Evolutionary conservation across 164 flowering plant species (phyloP), one percentile per base, ranked within the genome.

Genomic region (Dillenia turbinata): DNA sequence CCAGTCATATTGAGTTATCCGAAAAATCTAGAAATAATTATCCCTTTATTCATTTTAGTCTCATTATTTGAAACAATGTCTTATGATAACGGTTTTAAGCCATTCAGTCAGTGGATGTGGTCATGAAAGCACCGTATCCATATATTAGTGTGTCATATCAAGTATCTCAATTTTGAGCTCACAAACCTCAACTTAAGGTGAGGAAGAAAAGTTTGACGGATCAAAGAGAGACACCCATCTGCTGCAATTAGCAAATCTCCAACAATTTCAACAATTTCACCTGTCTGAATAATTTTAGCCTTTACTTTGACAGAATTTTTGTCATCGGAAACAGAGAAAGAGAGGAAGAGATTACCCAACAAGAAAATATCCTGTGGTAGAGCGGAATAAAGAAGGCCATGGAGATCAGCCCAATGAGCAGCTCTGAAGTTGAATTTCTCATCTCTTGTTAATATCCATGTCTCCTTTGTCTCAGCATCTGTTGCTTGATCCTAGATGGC

Each of bases 191-290:
- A 64, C 65, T 85, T 81, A 52, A 78, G 62, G 71, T 80, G 65
- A 2, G 96, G 94, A 13, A 90, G 74, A 61, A 87, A 86, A 58
- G 2, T 55, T 45, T 59, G 75, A 16, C 96, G 90, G 43, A 92
- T 83, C 4, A 80, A 66, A 54, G 94, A 92, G n/a, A 80, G 75
- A 55, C 89, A 85, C 11, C 98, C 98, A 78, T 92, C 96, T 4
- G 98, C 98, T 8, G 89, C 98, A 59, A 92, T 67, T n/a, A 92
- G 92, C 71, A 92, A 73, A 78, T 92, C 80, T 2, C 79, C 87
- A 2, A 60, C 70, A 9, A 87, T 64, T 57, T 87, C 86, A 12
- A 71, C 49, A 46, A 66, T 62, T 11, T 83, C 81, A 26, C 73
- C 78, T 12, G 87, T 79, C 64, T 81, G 65, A 47, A 81, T 60